Base-by-base conservation (phyloP, 805 yeast species). In the Monosporozyma siamensis region DNA sequence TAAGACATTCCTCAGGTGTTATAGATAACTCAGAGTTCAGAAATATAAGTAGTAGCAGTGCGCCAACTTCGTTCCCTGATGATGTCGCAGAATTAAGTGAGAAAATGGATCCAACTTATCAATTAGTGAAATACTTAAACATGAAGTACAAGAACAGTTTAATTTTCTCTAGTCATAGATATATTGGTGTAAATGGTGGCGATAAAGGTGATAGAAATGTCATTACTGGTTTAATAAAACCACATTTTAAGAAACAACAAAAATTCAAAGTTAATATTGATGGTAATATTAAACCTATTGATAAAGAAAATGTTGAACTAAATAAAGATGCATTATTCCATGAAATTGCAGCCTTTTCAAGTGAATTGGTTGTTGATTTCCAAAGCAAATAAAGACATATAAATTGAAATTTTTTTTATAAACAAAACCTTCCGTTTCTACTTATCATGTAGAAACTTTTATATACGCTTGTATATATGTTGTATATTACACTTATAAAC, bases 251-350 rank as follows among this genome's bases (percentile, higher is more conserved):
- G 47, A 65, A 69, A 15, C 74, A 75, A 47, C 74, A 77, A 56
- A 83, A 80, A 60, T 88, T 87, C 67, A 79, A 81, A 53, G 95
- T 82, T 18, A 85, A 82, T 48, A 60, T 83, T 46, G 94, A 89
- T 11, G 80, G 77, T 53, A 80, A 86, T 52, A 71, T 80, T 44
- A 71, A 74, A 55, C 94, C 95, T 1, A 60, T 70, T 4, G 73
- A 69, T 26, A 61, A 69, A 4, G 75, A 70, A 42, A 63, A 62
- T 32, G 80, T 84, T 10, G 68, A 67, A 29, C 65, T 87, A 44
- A 85, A 87, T 61, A 80, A 74, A 55, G 82, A 75, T 12, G 82
- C 90, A 2, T 71, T 85, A n/a, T 64, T 81, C 45, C 70, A 73
- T 44, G 95, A 90, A 61, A 82, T 92, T 31, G 68, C 72, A 27